Conservation (phyloP, 2,329 filamentous ascomycete genomes). For the Hypoxylon sp. region DNA sequence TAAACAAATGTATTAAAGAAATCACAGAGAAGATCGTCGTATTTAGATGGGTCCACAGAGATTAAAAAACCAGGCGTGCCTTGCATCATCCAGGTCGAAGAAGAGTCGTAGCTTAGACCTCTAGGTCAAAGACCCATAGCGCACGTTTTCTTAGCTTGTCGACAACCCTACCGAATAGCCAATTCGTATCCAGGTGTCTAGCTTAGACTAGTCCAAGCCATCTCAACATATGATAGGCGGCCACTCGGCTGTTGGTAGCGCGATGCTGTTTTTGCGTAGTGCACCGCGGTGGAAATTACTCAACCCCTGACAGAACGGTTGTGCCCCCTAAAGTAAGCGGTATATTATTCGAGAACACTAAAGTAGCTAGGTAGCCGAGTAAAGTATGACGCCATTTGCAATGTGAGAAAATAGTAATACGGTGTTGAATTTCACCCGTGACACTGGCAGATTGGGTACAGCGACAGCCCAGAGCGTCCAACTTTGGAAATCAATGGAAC, state of each 20-base stretch:
- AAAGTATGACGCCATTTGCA: slow-evolving; percentile 33
- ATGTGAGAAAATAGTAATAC: slow-evolving; percentile 8
- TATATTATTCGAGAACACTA: slow-evolving; percentile 26
- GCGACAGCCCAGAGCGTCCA: slow-evolving; percentile 10
- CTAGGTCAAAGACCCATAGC: slow-evolving; percentile 3
- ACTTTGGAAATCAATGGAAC: slow-evolving; percentile 24
- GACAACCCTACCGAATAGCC: slow-evolving; percentile 17
- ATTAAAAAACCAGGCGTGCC: slow-evolving; percentile 45
- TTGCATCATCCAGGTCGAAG: slow-evolving; percentile 37
- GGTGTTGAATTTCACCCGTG: slow-evolving; percentile 7
- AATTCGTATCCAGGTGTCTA: slow-evolving; percentile 12
- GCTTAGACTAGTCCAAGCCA: slow-evolving; percentile 29
- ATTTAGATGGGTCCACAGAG: slow-evolving; percentile 43
- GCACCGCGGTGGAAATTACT: slow-evolving; percentile 49
- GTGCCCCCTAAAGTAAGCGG: slow-evolving; percentile 29
- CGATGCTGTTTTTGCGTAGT: slow-evolving; percentile 46
- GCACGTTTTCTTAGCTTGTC: slow-evolving; percentile 20
- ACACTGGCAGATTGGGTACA: background rate
- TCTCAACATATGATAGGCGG: slow-evolving; percentile 33
- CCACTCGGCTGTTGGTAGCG: slow-evolving; percentile 46
- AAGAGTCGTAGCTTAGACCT: slow-evolving; percentile 20
- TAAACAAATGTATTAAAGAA: slow-evolving; percentile 24
- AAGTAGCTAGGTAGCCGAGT: slow-evolving; percentile 26
- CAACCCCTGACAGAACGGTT: slow-evolving; percentile 36
- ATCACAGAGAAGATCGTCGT: slow-evolving; percentile 45